Conservation (phyloP, 345 rosid species). For the Melaleuca alternifolia region DNA sequence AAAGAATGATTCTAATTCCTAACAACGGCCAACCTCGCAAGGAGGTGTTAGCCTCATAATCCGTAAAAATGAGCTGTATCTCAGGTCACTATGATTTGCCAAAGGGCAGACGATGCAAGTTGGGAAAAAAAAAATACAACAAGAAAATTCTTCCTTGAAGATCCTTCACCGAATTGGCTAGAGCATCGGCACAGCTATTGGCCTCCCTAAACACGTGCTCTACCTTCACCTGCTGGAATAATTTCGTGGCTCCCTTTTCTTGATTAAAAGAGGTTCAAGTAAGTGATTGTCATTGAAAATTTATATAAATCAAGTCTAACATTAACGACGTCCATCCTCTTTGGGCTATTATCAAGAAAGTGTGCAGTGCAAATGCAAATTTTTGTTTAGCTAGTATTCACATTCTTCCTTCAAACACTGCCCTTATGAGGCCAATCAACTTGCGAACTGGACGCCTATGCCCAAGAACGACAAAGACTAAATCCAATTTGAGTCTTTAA, state of each 20-base stretch:
- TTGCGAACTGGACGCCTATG: rapidly evolving
- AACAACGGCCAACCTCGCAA: background rate
- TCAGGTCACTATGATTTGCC: background rate
- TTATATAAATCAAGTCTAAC: background rate
- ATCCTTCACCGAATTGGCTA: background rate
- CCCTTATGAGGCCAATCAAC: rapidly evolving
- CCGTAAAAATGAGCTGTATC: background rate
- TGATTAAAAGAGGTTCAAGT: background rate
- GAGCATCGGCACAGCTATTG: background rate
- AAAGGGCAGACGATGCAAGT: background rate
- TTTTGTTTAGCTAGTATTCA: rapidly evolving
- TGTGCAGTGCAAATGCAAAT: background rate
- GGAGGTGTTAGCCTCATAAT: background rate
- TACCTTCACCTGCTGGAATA: background rate
- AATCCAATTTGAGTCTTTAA: no score
- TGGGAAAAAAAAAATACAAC: background rate
- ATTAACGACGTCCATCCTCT: background rate
- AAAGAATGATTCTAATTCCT: background rate
- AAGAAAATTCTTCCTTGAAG: background rate
- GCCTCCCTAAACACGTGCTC: background rate
- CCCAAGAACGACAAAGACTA: rapidly evolving
- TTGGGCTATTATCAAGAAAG: background rate
- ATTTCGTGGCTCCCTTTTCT: background rate
- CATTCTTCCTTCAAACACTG: rapidly evolving
- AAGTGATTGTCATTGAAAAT: background rate